Base-by-base conservation (phyloP, 1,284 basidiomycete genomes). In the Cryptococcus sp. region DNA sequence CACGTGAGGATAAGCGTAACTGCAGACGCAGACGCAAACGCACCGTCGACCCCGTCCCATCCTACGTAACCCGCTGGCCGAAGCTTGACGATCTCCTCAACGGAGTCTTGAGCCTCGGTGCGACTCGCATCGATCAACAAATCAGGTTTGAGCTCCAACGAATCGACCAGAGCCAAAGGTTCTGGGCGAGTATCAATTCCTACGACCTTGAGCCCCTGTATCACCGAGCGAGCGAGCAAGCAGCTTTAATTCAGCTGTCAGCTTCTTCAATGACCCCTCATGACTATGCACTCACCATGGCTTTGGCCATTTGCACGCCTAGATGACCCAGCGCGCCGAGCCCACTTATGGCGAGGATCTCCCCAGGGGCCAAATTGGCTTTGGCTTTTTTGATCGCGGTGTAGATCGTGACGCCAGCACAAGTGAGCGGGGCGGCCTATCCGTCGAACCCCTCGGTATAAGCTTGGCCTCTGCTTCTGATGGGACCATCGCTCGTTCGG, bases 231-330 rank as follows among this genome's bases (percentile, higher is more conserved):
- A 23, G 22, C 38, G 22, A 40, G 38, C 38, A 16, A 16, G 46
- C 5, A 50, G 7, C n/a, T 13, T 17, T 30, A n/a, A 20, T 3
- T 50, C 43, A 46, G 40, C 30, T 10, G n/a, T 3, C 3, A 38
- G 30, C 5, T 5, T 38, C 16, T 3, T 40, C 46, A 38, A 3
- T 38, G 2, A 16, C 27, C 39, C n/a, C 27, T 16, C 25, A 19
- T 40, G 17, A 40, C 30, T 30, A 6, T 46, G n/a, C 23, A 54
- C 67, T 45, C 39, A 71, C 69, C 60, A 66, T 51, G 11, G 66
- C 69, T 45, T 69, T 71, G 17, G 64, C 67, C 52, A 71, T 64
- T 41, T 71, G 69, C 20, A 66, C 64, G 16, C 69, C 69, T 6
- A 71, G 52, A 42, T 59, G 57, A 1, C 69, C 69, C 6, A 71